Base-by-base conservation (phyloP, 2,329 filamentous ascomycete species). In the Pseudogymnoascus sp. region DNA sequence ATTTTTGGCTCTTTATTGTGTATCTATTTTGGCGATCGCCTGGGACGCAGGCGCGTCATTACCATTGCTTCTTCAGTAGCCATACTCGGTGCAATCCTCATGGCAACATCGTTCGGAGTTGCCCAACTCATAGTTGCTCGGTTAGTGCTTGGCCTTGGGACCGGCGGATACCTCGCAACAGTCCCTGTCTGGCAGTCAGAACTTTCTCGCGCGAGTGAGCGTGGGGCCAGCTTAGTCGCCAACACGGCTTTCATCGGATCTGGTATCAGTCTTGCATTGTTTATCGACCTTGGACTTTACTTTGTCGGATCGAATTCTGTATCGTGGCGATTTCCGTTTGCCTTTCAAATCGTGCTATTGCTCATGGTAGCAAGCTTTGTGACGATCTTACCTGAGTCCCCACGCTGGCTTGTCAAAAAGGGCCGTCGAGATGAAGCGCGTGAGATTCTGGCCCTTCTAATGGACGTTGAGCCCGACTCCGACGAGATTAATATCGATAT, bases 111-210 rank as follows among this genome's bases (percentile, higher is more conserved):
- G 1, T 76, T 74, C 33, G 75, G 74, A 16, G 72, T 82, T 45
- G 74, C 78, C 14, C 81, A 84, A 67, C 78, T 85, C 66, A 81
- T 85, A 23, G 72, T 81, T 26, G 78, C 78, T 4, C 73, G 79
- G 39, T 73, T 78, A 52, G 71, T 81, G 8, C 76, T 78, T 3
- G 81, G 78, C 3, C 72, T 81, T 58, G 79, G 79, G 1, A 80
- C 79, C 67, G 80, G 80, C 19, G 65, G 65, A n/a, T 69, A 69
- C 63, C 78, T 77, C 1, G 75, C 74, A 2, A 75, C 74, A 11
- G 74, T 81, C 8, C 82, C 82, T 6, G 82, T 81, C 62, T 85
- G 82, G 81, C 81, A 85, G 65, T 82, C 81, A 0, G 83, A 85
- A 69, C 81, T 78, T 4, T 83, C 80, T 55, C 77, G 76, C 4